Evolutionary conservation across 208 protist genomes (phyloP).

Genomic region (Acanthamoeba lugdunensis): DNA sequence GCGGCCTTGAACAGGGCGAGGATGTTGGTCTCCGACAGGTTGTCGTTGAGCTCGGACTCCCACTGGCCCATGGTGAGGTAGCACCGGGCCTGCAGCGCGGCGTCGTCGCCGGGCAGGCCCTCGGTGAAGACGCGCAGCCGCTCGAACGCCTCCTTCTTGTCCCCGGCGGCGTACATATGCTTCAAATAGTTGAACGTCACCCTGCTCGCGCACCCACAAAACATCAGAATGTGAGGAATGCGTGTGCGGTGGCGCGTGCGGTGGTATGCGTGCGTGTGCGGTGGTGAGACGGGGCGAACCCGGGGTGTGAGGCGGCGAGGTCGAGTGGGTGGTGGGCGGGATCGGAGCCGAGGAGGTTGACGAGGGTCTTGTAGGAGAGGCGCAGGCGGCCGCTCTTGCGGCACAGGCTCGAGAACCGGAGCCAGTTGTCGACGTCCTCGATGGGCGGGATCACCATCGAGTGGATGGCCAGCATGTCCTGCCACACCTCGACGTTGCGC

Average conservation of each 20-base stretch:
- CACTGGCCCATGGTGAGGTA: constrained; percentile 62
- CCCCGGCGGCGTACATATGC: constrained; percentile 40
- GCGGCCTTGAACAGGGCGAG: constrained; percentile 66
- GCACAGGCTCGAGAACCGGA: constrained; percentile 65
- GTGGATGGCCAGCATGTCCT: constrained; percentile 78
- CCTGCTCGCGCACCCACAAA: not conserved
- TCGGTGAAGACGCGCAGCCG: constrained; percentile 13
- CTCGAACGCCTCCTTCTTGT: constrained; percentile 48
- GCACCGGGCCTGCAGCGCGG: constrained; percentile 56
- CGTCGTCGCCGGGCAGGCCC: constrained; percentile 52
- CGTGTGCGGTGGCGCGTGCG: not conserved
- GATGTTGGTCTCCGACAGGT: constrained; percentile 27
- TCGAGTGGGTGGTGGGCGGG: not conserved
- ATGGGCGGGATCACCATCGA: constrained; percentile 64
- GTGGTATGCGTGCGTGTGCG: too few relatives aligned
- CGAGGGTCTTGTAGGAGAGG: constrained; percentile 64
- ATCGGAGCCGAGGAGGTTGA: constrained; percentile 50
- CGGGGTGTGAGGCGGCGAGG: not conserved
- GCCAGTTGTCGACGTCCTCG: constrained; percentile 71
- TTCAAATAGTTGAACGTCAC: constrained; percentile 52
- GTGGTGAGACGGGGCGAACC: not conserved
- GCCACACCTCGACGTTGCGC: constrained; percentile 96
- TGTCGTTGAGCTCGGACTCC: constrained; percentile 68
- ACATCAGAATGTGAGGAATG: not conserved
- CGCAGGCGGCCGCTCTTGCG: constrained; percentile 63